Percentiles rank a stretch among this genome's conserved stretches.
Conservation (phyloP, 345 rosid genomes). For the Populus ilicifolia region DNA sequence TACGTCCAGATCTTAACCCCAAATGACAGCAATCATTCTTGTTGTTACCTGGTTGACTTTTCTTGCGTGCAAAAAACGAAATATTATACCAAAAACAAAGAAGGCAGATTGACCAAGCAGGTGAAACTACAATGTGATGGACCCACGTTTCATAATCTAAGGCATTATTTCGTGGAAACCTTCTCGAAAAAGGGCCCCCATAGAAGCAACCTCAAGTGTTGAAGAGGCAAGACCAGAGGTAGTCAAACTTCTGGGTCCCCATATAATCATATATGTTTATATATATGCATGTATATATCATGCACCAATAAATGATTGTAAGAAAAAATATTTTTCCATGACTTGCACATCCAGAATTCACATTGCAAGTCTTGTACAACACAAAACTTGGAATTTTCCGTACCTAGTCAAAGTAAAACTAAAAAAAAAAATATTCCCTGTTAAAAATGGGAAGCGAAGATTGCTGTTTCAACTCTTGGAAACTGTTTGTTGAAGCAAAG, state of each 20-base stretch:
- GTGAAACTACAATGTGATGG: not conserved
- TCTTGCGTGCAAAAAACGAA: not conserved
- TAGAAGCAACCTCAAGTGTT: not conserved
- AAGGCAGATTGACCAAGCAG: not conserved
- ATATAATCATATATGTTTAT: too few relatives aligned
- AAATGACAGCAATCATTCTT: not conserved
- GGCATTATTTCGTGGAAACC: not conserved
- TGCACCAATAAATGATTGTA: not conserved
- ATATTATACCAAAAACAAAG: not conserved
- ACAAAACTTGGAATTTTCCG: not conserved
- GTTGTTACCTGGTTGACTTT: not conserved
- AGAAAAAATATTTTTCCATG: not conserved
- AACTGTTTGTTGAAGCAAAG: conserved; percentile 35
- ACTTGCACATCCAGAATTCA: not conserved
- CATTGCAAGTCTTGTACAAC: not conserved
- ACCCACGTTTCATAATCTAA: not conserved
- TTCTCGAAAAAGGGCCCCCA: not conserved
- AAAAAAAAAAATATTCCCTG: not conserved
- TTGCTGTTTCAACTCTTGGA: conserved; percentile 10
- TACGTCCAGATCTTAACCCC: not conserved
- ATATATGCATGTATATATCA: not conserved
- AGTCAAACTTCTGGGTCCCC: too few relatives aligned
- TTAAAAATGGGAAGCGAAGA: not conserved
- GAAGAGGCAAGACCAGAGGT: not conserved
- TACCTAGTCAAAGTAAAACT: not conserved